phyloP scores from a whole-genome alignment of 495 filamentous ascomycete species.

The Filosporella fistucella region DNA sequence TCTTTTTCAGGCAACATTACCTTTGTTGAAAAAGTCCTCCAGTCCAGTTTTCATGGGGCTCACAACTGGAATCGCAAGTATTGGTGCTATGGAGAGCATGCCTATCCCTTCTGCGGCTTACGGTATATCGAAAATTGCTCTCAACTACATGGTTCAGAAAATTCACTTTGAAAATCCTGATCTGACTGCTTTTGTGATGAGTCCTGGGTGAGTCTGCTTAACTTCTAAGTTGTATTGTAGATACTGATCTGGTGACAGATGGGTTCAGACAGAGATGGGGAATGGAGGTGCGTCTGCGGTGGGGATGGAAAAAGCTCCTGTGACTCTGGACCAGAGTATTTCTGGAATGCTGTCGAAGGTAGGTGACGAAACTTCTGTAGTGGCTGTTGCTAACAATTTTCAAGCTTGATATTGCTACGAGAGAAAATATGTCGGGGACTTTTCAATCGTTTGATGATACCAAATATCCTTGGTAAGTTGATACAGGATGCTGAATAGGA shows the following conservation, averaged over 20 bases:
- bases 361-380: no score
- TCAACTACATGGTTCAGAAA: slow-evolving; percentile 34
- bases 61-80: slow-evolving; percentile 23
- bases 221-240: background rate
- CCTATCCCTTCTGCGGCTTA: slow-evolving; percentile 26
- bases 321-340: slow-evolving; percentile 14
- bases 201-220: slow-evolving; percentile 27
- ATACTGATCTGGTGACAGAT: background rate
- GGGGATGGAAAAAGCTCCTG: slow-evolving; percentile 12
- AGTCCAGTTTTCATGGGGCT: background rate
- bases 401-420: no score
- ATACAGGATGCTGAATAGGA: no score
- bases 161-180: slow-evolving; percentile 33
- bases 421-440: no score
- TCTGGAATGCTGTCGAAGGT: no score
- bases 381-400: no score
- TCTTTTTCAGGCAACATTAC: slow-evolving; percentile 35
- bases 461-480: no score
- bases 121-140: slow-evolving; percentile 34
- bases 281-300: slow-evolving; percentile 1
- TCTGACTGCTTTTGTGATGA: slow-evolving; percentile 28
- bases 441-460: no score
- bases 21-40: slow-evolving; percentile 23
- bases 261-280: slow-evolving; percentile 19
- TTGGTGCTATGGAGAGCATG: slow-evolving; percentile 22